Percentiles rank a stretch among this genome's conserved stretches.
Evolutionary conservation across 306 rosid genomes (phyloP).

Genomic region (Arachis hypogaea): DNA sequence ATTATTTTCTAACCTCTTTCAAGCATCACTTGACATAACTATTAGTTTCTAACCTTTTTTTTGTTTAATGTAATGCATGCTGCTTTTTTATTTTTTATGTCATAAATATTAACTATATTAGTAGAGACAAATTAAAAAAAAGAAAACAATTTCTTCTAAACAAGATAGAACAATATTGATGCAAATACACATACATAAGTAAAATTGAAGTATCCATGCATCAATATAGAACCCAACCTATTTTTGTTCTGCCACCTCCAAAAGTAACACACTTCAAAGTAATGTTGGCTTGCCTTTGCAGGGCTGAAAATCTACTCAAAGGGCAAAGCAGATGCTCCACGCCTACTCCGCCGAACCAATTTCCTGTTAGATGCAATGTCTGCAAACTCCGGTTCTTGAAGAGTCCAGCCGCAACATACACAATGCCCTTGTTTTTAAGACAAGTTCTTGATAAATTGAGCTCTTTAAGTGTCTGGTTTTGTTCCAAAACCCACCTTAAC

Average conservation of each 20-base stretch:
- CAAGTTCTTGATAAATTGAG: slow-evolving; percentile 71
- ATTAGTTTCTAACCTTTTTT: too few species aligned
- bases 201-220: too few species aligned
- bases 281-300: slow-evolving; percentile 84
- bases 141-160: too few species aligned
- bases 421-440: slow-evolving; percentile 78
- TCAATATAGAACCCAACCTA: slow-evolving; percentile 53
- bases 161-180: too few species aligned
- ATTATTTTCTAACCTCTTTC: too few species aligned
- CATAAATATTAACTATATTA: too few species aligned
- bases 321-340: slow-evolving; percentile 91
- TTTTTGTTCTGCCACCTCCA: slow-evolving; percentile 82
- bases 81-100: too few species aligned
- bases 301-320: slow-evolving; percentile 78
- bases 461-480: slow-evolving; percentile 70
- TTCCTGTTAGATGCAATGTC: slow-evolving; percentile 70
- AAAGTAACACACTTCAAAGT: slow-evolving; percentile 66
- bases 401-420: slow-evolving; percentile 86
- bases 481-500: slow-evolving; percentile 84
- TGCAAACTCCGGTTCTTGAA: slow-evolving; percentile 74
- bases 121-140: too few species aligned
- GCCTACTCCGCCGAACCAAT: slow-evolving; percentile 69
- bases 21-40: too few species aligned
- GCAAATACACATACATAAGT: too few species aligned
- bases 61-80: too few species aligned